These are phyloP conservation scores for Apiospora koreana DNA, from an alignment of 2,329 filamentous ascomycete genomes.

Conservation along the genomic window DNA sequence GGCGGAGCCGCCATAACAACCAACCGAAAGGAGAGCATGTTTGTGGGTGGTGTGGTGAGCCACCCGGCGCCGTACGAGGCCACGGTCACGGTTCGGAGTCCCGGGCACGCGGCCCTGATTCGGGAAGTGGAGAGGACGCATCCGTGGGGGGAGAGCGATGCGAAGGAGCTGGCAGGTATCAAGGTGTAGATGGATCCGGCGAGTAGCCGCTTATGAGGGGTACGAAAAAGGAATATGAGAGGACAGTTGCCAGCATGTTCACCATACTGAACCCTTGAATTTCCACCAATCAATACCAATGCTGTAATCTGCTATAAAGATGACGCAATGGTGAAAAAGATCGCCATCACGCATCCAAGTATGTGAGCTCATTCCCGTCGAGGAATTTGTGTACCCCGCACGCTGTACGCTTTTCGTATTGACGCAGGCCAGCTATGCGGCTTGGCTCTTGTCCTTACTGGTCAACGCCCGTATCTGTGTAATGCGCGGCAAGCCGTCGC, in stretches of 20 bases:
- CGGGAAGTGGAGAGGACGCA: conserved; percentile 20
- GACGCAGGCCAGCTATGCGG: neutral
- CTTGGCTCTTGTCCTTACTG: neutral
- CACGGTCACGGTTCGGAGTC: conserved; percentile 25
- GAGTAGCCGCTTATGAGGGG: too few relatives aligned
- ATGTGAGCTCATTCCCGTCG: neutral
- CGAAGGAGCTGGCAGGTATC: neutral
- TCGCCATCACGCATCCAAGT: too few relatives aligned
- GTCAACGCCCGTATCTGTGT: neutral
- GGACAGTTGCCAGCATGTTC: too few relatives aligned
- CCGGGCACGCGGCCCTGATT: conserved; percentile 27
- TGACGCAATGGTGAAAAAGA: too few relatives aligned
- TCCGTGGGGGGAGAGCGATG: conserved; percentile 23
- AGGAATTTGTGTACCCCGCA: neutral
- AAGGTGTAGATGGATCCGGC: neutral
- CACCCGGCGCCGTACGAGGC: conserved; percentile 25
- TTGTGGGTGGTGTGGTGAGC: conserved; percentile 25
- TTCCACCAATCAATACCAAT: too few relatives aligned
- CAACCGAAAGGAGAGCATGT: conserved; percentile 44
- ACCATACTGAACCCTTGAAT: too few relatives aligned
- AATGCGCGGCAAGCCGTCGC: neutral
- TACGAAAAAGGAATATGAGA: too few relatives aligned
- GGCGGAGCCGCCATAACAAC: too few relatives aligned
- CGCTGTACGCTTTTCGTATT: neutral
- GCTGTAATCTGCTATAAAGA: too few relatives aligned